phyloP scores from a whole-genome alignment of 1,284 basidiomycete species.

The Ganoderma leucocontextum region DNA sequence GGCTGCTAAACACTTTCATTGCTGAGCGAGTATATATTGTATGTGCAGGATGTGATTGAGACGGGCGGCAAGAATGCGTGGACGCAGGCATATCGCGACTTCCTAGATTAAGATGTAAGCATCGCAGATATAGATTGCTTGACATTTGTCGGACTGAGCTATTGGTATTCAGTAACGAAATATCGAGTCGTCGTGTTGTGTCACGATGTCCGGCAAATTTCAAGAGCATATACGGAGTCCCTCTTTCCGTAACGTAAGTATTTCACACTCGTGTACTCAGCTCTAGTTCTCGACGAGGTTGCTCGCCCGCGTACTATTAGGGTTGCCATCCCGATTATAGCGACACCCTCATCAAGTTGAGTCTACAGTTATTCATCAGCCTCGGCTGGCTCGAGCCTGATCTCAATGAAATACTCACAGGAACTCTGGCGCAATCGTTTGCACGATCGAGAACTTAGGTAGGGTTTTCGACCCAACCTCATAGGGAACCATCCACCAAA shows the following conservation, averaged over 20 bases:
- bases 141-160: too few relatives aligned
- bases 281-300: background rate
- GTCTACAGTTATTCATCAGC: background rate
- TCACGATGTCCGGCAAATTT: too few relatives aligned
- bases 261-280: too few relatives aligned
- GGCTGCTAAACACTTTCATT: background rate
- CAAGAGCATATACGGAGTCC: too few relatives aligned
- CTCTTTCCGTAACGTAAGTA: too few relatives aligned
- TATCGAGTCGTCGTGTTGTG: too few relatives aligned
- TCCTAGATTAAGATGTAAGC: background rate
- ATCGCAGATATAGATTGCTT: background rate
- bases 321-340: background rate
- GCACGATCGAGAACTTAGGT: background rate
- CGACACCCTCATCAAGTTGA: background rate
- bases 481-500: background rate
- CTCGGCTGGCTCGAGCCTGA: background rate
- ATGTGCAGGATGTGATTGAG: slow-evolving; percentile 78
- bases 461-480: background rate
- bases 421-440: background rate
- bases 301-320: background rate
- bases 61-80: slow-evolving; percentile 76
- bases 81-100: slow-evolving; percentile 50
- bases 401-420: background rate
- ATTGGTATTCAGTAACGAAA: too few relatives aligned
- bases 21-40: slow-evolving; percentile 5